Percentiles rank a stretch among this genome's conserved stretches.
Evolutionary conservation across 2,329 filamentous ascomycete genomes (phyloP).

Genomic region (Fusarium sp.): DNA sequence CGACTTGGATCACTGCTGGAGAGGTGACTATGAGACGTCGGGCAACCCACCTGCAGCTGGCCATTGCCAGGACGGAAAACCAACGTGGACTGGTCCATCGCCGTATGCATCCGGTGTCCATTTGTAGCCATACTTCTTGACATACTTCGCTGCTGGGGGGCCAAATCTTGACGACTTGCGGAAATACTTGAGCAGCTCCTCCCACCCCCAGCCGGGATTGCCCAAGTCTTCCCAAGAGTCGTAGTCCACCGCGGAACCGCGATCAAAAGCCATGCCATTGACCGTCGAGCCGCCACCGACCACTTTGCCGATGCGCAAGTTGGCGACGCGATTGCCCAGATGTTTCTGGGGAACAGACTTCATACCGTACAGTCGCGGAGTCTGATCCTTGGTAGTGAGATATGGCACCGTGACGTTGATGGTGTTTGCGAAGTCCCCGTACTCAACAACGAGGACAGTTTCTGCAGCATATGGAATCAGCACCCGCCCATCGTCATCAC

Average conservation of each 20-base stretch:
- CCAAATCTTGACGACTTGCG: constrained; percentile 41
- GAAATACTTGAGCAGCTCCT: constrained; percentile 41
- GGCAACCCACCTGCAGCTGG: constrained; percentile 35
- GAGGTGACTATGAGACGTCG: no score
- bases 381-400: constrained; percentile 37
- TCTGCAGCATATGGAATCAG: constrained; percentile 14
- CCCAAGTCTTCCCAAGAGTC: constrained; percentile 57
- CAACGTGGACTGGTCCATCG: constrained; percentile 43
- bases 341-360: constrained; percentile 47
- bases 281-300: constrained; percentile 52
- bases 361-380: constrained; percentile 30
- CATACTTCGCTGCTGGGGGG: constrained; percentile 34
- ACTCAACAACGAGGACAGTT: constrained; percentile 48
- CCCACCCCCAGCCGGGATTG: constrained; percentile 57
- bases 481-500: no score
- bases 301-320: constrained; percentile 45
- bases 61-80: constrained; percentile 47
- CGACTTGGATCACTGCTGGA: no score
- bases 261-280: constrained; percentile 52
- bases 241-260: constrained; percentile 48
- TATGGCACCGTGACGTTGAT: constrained; percentile 44
- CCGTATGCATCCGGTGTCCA: constrained; percentile 43
- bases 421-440: constrained; percentile 49
- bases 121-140: constrained; percentile 41
- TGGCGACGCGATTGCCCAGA: constrained; percentile 39